Evolutionary conservation across 2,329 filamentous ascomycete species (phyloP), one percentile per base, ranked within the genome.

Genomic region (Onygenales sp.): DNA sequence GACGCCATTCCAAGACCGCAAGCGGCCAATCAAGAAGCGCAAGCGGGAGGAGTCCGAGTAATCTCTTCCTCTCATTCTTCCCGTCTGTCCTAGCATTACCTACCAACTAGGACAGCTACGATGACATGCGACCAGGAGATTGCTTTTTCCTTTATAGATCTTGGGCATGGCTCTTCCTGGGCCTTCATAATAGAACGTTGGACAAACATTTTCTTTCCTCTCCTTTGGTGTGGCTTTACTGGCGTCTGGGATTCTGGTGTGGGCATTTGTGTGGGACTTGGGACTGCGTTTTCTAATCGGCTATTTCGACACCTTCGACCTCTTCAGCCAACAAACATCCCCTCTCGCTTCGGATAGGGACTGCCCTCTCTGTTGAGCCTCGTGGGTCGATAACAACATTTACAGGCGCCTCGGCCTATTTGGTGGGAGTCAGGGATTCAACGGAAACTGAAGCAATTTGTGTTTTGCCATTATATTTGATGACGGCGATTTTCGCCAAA

Each of bases 11-110:
- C 59, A 58, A 31, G 72, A 76, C 54, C 73, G 73, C 58, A 73
- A 74, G 63, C 72, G 74, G 57, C 64, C 78, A 67, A 82, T 83
- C 75, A 88, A 88, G 79, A 93, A 92, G 85, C 80, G 84, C 72
- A 87, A 85, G 82, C 84, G 87, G 67, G 75, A 79, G 57, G 74
- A 77, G 61, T 52, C 43, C 32, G n/a, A 32, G 14, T 52, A 52
- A 52, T 40, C 53, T 43, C 49, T 32, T 40, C 44, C 49, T 40
- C 42, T 51, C 13, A 46, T 36, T 14, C 42, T 49, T 57, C 53
- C 51, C 33, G 37, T 57, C 47, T 51, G 49, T 52, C 40, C 46
- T 21, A 49, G 52, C 57, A 14, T 14, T 40, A 49, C 10, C 11
- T 14, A 40, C 40, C 10, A 6, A 32, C 8, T 32, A 39, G 37